These are phyloP conservation scores for Cocos nucifera DNA, from an alignment of 176 grass and related monocot species.

Conservation along the genomic window DNA sequence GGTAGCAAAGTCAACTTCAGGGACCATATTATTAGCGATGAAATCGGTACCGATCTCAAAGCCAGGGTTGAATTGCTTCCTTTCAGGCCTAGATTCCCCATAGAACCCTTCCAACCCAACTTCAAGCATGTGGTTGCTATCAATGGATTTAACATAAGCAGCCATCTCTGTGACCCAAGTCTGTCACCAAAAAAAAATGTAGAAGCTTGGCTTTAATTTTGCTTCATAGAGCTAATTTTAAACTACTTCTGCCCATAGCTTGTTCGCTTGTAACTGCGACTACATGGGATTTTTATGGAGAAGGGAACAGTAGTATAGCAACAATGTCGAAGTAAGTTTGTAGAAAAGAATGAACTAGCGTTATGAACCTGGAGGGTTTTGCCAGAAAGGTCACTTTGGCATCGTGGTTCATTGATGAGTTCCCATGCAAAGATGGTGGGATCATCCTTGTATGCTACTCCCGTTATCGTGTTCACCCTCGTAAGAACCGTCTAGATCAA, in stretches of 20 bases:
- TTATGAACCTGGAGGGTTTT: conserved; percentile 40
- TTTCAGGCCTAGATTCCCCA: conserved; percentile 39
- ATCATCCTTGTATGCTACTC: conserved; percentile 64
- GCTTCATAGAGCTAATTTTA: background rate
- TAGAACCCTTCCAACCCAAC: conserved; percentile 81
- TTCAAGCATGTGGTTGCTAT: conserved; percentile 68
- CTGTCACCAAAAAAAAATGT: background rate
- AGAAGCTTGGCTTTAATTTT: no score
- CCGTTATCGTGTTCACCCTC: conserved; percentile 49
- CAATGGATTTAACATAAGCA: conserved; percentile 60
- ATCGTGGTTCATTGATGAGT: conserved; percentile 71
- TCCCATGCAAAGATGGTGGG: conserved; percentile 79
- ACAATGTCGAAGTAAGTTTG: background rate
- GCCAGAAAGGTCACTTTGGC: conserved; percentile 58
- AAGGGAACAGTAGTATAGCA: background rate
- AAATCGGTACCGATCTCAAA: conserved; percentile 76
- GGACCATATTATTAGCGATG: conserved; percentile 56
- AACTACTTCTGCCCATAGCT: background rate
- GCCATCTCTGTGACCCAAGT: conserved; percentile 65
- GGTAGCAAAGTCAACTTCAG: conserved; percentile 57
- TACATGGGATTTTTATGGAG: background rate
- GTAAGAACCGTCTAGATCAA: conserved; percentile 36
- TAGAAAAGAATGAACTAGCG: background rate
- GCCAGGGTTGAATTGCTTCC: conserved; percentile 41
- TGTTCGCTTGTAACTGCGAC: background rate